These are phyloP conservation scores for Candida bentonensis DNA, from an alignment of 805 yeast species.

Conservation along the genomic window DNA sequence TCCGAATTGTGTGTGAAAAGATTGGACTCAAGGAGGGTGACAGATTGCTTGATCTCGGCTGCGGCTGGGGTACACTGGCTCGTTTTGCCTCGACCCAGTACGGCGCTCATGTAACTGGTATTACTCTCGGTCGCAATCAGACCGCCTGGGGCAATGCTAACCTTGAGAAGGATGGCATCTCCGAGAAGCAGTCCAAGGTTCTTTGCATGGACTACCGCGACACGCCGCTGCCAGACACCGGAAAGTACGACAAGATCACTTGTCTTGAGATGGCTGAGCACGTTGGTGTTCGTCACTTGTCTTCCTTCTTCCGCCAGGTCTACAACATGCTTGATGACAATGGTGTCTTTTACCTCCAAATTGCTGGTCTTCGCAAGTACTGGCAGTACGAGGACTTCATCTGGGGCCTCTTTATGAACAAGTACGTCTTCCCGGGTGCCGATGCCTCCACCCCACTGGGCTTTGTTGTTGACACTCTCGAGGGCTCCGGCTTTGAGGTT, in stretches of 20 bases:
- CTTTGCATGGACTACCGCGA: slow-evolving; percentile 84
- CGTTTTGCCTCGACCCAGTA: slow-evolving; percentile 68
- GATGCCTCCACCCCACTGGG: slow-evolving; percentile 91
- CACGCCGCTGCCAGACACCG: slow-evolving; percentile 53
- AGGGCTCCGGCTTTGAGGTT: slow-evolving; percentile 76
- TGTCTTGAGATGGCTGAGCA: slow-evolving; percentile 95
- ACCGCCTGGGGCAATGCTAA: slow-evolving; percentile 76
- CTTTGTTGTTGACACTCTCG: slow-evolving; percentile 63
- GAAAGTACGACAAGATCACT: slow-evolving; percentile 69
- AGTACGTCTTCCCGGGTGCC: slow-evolving; percentile 93
- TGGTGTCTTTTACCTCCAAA: slow-evolving; percentile 75
- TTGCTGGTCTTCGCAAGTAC: slow-evolving; percentile 77
- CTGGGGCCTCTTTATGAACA: slow-evolving; percentile 95
- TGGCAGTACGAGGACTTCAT: slow-evolving; percentile 92
- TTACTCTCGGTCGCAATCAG: slow-evolving; percentile 82
- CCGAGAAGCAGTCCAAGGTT: slow-evolving; percentile 55
- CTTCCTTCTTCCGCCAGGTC: slow-evolving; percentile 63
- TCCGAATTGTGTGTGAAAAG: slow-evolving; percentile 78
- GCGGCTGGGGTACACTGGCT: slow-evolving; percentile 95
- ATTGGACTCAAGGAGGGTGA: slow-evolving; percentile 63
- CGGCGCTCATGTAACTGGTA: slow-evolving; percentile 80
- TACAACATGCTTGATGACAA: slow-evolving; percentile 83
- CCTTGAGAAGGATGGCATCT: slow-evolving; percentile 54
- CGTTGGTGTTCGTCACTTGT: slow-evolving; percentile 79
- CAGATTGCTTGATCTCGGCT: slow-evolving; percentile 68